Percentiles rank a stretch among this genome's conserved stretches.
Evolutionary conservation across 768 basidiomycete species (phyloP).

Genomic region (Amanita inopinata): DNA sequence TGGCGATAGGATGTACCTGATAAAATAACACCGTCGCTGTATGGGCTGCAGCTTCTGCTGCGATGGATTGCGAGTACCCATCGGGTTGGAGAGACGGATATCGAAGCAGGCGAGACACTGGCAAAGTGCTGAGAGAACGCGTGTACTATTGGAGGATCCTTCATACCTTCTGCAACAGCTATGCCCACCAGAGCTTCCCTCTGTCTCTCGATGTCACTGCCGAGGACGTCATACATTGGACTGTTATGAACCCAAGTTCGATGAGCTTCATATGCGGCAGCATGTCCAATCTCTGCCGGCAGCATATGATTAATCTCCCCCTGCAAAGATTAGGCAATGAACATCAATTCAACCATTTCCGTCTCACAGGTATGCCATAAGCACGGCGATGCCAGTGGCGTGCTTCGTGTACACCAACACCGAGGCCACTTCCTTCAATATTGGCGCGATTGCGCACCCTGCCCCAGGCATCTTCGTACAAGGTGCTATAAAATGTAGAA

Average conservation of each 20-base stretch:
- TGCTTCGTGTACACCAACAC: slow-evolving; percentile 52
- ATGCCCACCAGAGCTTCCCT: slow-evolving; percentile 58
- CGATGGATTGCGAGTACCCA: slow-evolving; percentile 35
- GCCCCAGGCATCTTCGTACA: slow-evolving; percentile 46
- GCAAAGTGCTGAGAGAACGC: slow-evolving; percentile 4
- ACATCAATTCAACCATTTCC: too few species aligned
- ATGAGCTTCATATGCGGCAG: slow-evolving; percentile 72
- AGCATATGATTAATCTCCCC: slow-evolving; percentile 40
- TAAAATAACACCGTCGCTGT: slow-evolving; percentile 55
- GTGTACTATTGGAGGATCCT: neutral
- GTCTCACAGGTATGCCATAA: slow-evolving; percentile 53
- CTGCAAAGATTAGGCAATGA: slow-evolving; percentile 20
- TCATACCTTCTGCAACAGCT: slow-evolving; percentile 61
- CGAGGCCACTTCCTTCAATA: slow-evolving; percentile 23
- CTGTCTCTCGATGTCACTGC: slow-evolving; percentile 49
- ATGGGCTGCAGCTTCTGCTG: slow-evolving; percentile 58
- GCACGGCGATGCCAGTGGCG: slow-evolving; percentile 55
- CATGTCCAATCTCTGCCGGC: slow-evolving; percentile 60
- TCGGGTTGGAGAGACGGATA: slow-evolving; percentile 36
- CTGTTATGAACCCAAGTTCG: slow-evolving; percentile 55
- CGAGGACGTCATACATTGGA: slow-evolving; percentile 44
- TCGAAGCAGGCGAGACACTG: slow-evolving; percentile 52
- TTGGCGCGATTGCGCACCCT: slow-evolving; percentile 33
- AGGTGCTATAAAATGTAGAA: slow-evolving; percentile 32
- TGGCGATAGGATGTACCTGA: slow-evolving; percentile 25